Evolutionary conservation across 2,329 filamentous ascomycete species (phyloP), one percentile per base, ranked within the genome.

Genomic region (Botryotinia globosa): DNA sequence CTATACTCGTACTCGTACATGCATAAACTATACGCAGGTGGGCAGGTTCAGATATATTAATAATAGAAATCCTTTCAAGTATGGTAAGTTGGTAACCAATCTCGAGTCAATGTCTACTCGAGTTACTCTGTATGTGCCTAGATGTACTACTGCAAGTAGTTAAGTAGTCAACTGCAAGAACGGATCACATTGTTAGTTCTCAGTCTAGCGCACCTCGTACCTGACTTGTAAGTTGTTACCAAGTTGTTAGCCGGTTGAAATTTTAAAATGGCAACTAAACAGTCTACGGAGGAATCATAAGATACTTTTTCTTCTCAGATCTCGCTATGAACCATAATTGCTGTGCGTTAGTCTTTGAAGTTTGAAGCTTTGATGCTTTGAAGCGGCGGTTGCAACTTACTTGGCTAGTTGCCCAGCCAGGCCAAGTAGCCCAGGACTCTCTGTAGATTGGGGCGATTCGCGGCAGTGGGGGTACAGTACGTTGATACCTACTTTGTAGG

Each of bases 271-370:
- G 45, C 45, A 25, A 48, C 20, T 48, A 45, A 45, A 45, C 8
- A 45, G 44, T 48, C 45, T 22, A 48, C 45, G 45, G 20, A 48
- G 45, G 1, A 25, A 45, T 37, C 12, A 29, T 32, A 65, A 25
- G 63, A 65, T 65, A 20, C 18, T n/a, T 65, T 48, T 51, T 37
- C 25, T 34, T 65, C 63, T 20, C 45, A 66, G 45, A 66, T 66
- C 64, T 66, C 64, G 45, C 45, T 20, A 39, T 66, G 44, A 66
- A 29, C 32, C 64, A 54, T n/a, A 66, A 39, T 29, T 39, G 37
- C 14, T 39, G 18, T 66, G 20, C 45, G 54, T 66, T 66, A 59
- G 58, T 61, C 20, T 61, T 51, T 39, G n/a, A 25, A 66, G 44
- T 61, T 51, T 39, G n/a, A 25, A 66, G 44, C 20, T 61, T 51